Percentiles rank a stretch among this genome's conserved stretches.
phyloP scores from a whole-genome alignment of 2,329 filamentous ascomycete genomes.

The Colletotrichum phormii region DNA sequence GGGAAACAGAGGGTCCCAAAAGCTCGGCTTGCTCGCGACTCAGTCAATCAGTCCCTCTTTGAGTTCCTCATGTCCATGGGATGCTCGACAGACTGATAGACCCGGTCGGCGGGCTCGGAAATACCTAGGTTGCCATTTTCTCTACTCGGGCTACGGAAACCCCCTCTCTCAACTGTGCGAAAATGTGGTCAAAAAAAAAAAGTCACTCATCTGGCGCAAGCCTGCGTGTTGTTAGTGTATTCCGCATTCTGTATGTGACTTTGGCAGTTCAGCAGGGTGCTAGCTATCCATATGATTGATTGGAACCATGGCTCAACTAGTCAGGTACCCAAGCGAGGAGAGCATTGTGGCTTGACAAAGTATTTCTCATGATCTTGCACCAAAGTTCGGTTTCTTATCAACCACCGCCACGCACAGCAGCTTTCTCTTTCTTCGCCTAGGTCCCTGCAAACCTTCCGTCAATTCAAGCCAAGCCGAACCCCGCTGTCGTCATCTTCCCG shows the following conservation, averaged over 20 bases:
- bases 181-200: background rate
- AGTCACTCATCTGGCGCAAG: background rate
- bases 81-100: background rate
- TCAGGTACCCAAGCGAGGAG: no score
- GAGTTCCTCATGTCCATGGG: background rate
- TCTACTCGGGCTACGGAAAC: background rate
- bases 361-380: background rate
- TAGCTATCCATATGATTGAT: background rate
- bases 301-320: no score
- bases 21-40: constrained; percentile 15
- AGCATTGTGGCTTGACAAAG: background rate
- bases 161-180: background rate
- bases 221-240: background rate
- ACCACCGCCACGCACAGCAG: background rate
- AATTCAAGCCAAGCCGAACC: background rate
- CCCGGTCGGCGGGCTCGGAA: constrained; percentile 11
- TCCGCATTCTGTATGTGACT: background rate
- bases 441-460: background rate
- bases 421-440: background rate
- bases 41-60: background rate
- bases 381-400: background rate
- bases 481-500: constrained; percentile 10
- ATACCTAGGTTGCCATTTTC: background rate
- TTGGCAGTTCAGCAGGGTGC: no score
- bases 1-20: constrained; percentile 4